Evolutionary conservation across 106 monocot species (phyloP), one percentile per base, ranked within the genome.

Genomic region (Dendrobium catenatum): DNA sequence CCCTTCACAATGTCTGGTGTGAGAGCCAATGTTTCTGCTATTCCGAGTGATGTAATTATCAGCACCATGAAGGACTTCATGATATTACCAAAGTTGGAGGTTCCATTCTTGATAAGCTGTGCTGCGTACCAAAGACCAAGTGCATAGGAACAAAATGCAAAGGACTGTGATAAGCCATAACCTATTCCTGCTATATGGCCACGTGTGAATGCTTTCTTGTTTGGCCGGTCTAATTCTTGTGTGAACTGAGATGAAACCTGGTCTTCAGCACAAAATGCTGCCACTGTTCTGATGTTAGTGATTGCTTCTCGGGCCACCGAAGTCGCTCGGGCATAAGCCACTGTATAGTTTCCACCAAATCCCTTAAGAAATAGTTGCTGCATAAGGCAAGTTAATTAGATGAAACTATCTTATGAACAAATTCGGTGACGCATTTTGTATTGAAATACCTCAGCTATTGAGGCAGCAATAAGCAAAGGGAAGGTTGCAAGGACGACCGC

Each of bases 101-200:
- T 13, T 64, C 83, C 81, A 46, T 78, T 77, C 41, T 83, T 78
- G 17, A 89, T 17, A 61, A 89, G 83, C 41, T 80, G 79, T 26
- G 89, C 82, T 55, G 84, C 89, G 64, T 89, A 86, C 89, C 89
- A 89, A n/a, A 89, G 84, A 13, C 84, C 84, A 40, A 89, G 86
- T 68, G 89, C 89, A 74, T 86, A 86, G 17, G 89, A 89, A 59
- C 86, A 83, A 56, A 82, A 89, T 20, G 81, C 78, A 40, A 86
- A 83, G 67, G 84, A 56, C 68, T 89, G 89, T 17, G 89, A 83
- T n/a, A 89, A 68, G 17, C 89, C 89, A 51, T 76, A 89, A n/a
- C 80, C 61, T 22, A 83, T 31, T 26, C 89, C 89, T 47, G 89
- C 82, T 83, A 89, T 77, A 68, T 89, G 86, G 20, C 86, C 86